Conservation (phyloP, 2,329 filamentous ascomycete species). For the Bipolaris zeicola region DNA sequence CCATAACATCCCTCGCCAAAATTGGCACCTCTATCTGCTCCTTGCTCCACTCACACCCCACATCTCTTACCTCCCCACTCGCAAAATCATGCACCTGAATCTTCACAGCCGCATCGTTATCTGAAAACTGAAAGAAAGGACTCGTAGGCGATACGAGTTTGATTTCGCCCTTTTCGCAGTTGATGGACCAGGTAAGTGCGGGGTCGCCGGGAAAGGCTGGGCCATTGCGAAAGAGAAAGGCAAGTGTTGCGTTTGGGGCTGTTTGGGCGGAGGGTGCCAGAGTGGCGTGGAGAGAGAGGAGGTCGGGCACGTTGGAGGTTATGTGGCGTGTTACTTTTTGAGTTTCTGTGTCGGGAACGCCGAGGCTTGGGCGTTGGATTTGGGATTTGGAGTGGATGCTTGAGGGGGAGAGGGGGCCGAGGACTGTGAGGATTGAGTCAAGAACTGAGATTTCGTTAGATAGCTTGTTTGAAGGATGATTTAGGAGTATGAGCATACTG, state of each 20-base stretch:
- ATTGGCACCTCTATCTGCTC: slow-evolving; percentile 38
- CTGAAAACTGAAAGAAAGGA: slow-evolving; percentile 22
- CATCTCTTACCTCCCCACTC: slow-evolving; percentile 53
- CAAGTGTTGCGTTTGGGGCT: slow-evolving; percentile 13
- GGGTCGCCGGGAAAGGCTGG: slow-evolving; percentile 23
- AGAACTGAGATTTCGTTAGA: neutral
- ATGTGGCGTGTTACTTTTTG: neutral
- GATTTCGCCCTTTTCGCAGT: slow-evolving; percentile 27
- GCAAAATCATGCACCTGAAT: slow-evolving; percentile 60
- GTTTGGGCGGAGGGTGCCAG: neutral
- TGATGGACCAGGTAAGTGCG: slow-evolving; percentile 19
- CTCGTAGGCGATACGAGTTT: slow-evolving; percentile 30
- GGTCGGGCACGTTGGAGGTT: slow-evolving; percentile 53
- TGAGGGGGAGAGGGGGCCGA: slow-evolving; percentile 23
- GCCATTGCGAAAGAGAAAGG: slow-evolving; percentile 20
- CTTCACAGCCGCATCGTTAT: slow-evolving; percentile 44
- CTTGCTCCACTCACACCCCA: slow-evolving; percentile 53
- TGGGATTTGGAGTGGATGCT: slow-evolving; percentile 15
- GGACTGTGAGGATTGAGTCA: slow-evolving; percentile 25
- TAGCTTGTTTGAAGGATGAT: neutral
- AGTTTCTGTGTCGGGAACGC: neutral
- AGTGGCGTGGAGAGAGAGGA: slow-evolving; percentile 48
- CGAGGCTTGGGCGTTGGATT: slow-evolving; percentile 2
- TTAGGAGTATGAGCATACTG: slow-evolving; percentile 30
- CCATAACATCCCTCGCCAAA: slow-evolving; percentile 24